Base-by-base conservation (phyloP, 768 basidiomycete species). In the Hebeloma cylindrosporum region DNA sequence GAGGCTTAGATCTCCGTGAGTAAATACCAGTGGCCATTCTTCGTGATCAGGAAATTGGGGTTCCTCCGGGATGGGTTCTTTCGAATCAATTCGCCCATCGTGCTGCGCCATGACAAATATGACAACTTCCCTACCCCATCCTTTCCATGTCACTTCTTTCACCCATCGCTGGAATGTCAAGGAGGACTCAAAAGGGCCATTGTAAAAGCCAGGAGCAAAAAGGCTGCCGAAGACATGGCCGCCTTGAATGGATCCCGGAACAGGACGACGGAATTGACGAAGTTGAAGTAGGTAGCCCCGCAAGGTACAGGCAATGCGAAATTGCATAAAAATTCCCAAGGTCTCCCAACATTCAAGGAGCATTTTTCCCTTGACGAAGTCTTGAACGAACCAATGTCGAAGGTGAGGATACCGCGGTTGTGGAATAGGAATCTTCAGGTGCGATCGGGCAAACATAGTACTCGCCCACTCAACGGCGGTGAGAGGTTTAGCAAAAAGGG, bases 291-390 rank as follows among this genome's bases (percentile, higher is more conserved):
- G n/a, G 37, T 64, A 65, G 10, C 56, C 29, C 2, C 64, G 57
- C 5, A 67, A 35, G 5, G 60, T 61, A 37, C 56, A 62, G 1
- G 59, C 60, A 16, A 64, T 46, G 21, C 51, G 47, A 23, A 64
- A 48, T 40, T 58, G 56, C 33, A 42, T 49, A 27, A 50, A 56
- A 7, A 42, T 16, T 21, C 54, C 41, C 18, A 63, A 42, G 2
- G 45, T 44, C 8, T 52, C 45, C 66, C 66, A 67, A 37, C 49
- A 50, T 5, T 56, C 35, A 10, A 38, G 29, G 20, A 67, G 55
- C 38, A 46, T 54, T 14, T 47, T 28, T 9, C 60, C 64, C 11
- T 52, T 39, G 23, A 66, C 49, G 35, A 55, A 53, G 39, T 66
- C 64, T 53, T 66, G 49, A 21, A 58, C 54, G 21, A 47, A 46